A percentile compares a stretch with the other conserved stretches of the same genome.
These are phyloP conservation scores for Medicago arabica DNA, from an alignment of 306 rosid genomes.

Conservation along the genomic window DNA sequence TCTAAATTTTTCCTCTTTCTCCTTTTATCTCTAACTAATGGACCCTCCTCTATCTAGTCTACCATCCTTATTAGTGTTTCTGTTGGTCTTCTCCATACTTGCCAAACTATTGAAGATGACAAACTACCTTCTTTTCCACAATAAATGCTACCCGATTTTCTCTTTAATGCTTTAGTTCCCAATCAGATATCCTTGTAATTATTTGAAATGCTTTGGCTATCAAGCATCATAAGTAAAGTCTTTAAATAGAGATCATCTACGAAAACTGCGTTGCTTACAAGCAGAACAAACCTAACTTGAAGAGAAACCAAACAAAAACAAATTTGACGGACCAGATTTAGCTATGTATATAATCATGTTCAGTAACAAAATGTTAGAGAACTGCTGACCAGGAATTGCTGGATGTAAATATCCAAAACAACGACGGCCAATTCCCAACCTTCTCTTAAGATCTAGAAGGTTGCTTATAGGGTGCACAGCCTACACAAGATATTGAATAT, in stretches of 20 bases:
- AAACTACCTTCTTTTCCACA: not conserved
- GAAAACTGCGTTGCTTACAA: not conserved
- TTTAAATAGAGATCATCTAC: slow-evolving; percentile 3
- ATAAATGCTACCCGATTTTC: not conserved
- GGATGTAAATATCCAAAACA: slow-evolving; percentile 96
- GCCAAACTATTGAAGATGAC: not conserved
- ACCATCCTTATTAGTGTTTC: not conserved
- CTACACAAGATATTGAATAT: slow-evolving; percentile 55
- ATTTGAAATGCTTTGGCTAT: slow-evolving; percentile 20
- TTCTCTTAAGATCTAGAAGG: slow-evolving; percentile 97
- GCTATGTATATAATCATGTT: slow-evolving; percentile 31
- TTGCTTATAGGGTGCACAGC: slow-evolving; percentile 98
- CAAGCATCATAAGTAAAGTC: slow-evolving; percentile 20
- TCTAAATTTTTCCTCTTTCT: not conserved
- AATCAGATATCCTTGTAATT: not conserved
- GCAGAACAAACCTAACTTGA: slow-evolving; percentile 13
- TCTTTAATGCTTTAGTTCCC: slow-evolving; percentile 9
- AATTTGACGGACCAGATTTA: slow-evolving; percentile 15
- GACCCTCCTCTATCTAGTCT: not conserved
- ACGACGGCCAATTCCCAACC: slow-evolving; percentile 93
- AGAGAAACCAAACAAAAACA: slow-evolving; percentile 30
- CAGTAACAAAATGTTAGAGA: slow-evolving; percentile 37
- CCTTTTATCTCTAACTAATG: slow-evolving; percentile 6
- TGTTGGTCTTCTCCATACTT: not conserved
- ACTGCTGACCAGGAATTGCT: slow-evolving; percentile 85